Evolutionary conservation across 352 stramenopile species (phyloP).

Genomic region (Thraustochytrium sp.): DNA sequence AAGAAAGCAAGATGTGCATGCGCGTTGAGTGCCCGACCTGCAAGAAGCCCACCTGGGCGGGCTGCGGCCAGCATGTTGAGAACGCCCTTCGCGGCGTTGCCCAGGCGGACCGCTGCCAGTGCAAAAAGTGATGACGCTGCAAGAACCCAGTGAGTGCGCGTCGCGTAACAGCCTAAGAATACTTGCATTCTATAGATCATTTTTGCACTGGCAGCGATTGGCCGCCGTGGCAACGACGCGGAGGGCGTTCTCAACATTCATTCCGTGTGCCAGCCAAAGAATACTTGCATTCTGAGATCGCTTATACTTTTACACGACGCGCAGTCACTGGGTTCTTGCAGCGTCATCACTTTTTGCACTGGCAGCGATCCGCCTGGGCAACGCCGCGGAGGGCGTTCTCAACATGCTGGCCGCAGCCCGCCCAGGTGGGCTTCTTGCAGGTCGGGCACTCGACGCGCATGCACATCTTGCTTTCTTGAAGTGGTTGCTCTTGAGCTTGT

Average conservation of each 20-base stretch:
- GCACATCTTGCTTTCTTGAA: conserved; percentile 10
- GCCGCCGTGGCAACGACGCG: too few species aligned
- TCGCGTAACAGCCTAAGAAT: too few species aligned
- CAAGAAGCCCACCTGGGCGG: background rate
- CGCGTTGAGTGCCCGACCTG: background rate
- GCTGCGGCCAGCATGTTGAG: background rate
- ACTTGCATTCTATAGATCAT: too few species aligned
- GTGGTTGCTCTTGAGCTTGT: too few species aligned
- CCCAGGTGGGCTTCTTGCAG: background rate
- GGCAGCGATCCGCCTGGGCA: background rate
- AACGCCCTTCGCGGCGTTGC: background rate
- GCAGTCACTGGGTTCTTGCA: too few species aligned
- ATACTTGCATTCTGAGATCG: too few species aligned
- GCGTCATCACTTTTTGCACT: background rate
- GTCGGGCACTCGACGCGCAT: background rate
- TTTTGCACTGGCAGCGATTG: too few species aligned
- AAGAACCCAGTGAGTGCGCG: too few species aligned
- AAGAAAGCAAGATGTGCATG: background rate
- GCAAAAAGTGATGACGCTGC: too few species aligned
- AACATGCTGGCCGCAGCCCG: background rate
- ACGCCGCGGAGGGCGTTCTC: background rate
- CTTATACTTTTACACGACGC: too few species aligned
- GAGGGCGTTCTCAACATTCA: too few species aligned
- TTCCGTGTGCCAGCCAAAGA: too few species aligned
- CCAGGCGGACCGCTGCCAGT: background rate